These are phyloP conservation scores for Rhynchosporium secalis DNA, from an alignment of 2,329 filamentous ascomycete species.

Conservation along the genomic window DNA sequence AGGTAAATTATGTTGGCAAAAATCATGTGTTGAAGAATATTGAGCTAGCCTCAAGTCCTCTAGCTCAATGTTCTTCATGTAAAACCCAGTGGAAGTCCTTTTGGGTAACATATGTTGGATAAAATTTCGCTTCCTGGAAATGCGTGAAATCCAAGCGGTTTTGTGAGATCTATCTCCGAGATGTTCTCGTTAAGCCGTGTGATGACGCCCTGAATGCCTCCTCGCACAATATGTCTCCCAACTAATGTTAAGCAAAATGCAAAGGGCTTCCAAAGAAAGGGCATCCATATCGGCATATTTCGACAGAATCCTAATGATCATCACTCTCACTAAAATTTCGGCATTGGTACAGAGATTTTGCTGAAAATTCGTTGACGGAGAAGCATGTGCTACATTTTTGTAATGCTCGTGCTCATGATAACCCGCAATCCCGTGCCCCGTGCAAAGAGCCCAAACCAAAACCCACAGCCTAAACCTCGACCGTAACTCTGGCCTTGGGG, in stretches of 20 bases:
- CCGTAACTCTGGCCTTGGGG: constrained; percentile 97
- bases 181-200: too few relatives aligned
- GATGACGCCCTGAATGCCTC: too few relatives aligned
- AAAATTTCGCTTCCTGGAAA: too few relatives aligned
- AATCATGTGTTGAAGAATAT: too few relatives aligned
- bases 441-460: constrained; percentile 39
- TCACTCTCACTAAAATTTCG: constrained; percentile 9
- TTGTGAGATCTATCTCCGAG: too few relatives aligned
- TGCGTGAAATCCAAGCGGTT: too few relatives aligned
- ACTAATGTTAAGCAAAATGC: neutral
- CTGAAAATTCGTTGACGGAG: constrained; percentile 39
- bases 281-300: neutral
- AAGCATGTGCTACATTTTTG: constrained; percentile 39
- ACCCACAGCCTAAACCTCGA: constrained; percentile 67
- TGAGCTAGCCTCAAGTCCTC: too few relatives aligned
- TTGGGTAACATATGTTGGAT: too few relatives aligned
- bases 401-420: constrained; percentile 38
- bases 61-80: too few relatives aligned
- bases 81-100: too few relatives aligned
- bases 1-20: too few relatives aligned
- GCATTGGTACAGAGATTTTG: constrained; percentile 17
- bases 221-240: neutral
- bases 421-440: constrained; percentile 38
- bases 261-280: neutral
- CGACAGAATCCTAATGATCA: neutral